Percentiles rank a stretch among this genome's conserved stretches.
These are phyloP conservation scores for Erodium chrysanthum DNA, from an alignment of 441 rosid species.

Conservation along the genomic window DNA sequence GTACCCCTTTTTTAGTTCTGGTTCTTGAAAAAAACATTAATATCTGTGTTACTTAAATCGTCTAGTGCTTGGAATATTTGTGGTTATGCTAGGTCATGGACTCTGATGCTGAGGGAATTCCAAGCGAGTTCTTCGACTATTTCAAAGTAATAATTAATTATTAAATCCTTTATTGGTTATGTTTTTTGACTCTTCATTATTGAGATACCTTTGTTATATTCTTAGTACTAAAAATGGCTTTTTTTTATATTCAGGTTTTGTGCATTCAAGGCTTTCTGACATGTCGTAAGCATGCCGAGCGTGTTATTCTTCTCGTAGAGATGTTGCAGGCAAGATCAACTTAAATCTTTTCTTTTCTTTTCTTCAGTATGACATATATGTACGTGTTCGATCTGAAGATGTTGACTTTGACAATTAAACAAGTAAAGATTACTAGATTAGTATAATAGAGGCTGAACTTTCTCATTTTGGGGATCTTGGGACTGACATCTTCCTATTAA, in stretches of 20 bases:
- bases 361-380: neutral
- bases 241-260: conserved; percentile 48
- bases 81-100: conserved; percentile 68
- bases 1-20: too few relatives aligned
- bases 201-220: neutral
- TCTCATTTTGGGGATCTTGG: too few relatives aligned
- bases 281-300: conserved; percentile 94
- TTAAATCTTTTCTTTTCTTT: conserved; percentile 11
- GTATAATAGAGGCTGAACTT: too few relatives aligned
- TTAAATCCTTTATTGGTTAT: conserved; percentile 12
- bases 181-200: neutral
- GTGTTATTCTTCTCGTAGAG: conserved; percentile 86
- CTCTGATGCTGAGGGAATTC: conserved; percentile 96
- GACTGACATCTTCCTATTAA: too few relatives aligned
- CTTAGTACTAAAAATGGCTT: neutral
- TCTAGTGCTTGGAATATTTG: conserved; percentile 12
- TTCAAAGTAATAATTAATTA: conserved; percentile 52
- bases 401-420: too few relatives aligned
- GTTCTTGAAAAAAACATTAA: too few relatives aligned
- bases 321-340: conserved; percentile 72
- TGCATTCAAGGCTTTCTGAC: conserved; percentile 98
- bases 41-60: conserved; percentile 7
- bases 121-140: conserved; percentile 94
- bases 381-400: too few relatives aligned
- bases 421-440: too few relatives aligned